Percentiles rank a stretch among this genome's conserved stretches.
Conservation (phyloP, 2,329 filamentous ascomycete species). For the Madurella fahalii region DNA sequence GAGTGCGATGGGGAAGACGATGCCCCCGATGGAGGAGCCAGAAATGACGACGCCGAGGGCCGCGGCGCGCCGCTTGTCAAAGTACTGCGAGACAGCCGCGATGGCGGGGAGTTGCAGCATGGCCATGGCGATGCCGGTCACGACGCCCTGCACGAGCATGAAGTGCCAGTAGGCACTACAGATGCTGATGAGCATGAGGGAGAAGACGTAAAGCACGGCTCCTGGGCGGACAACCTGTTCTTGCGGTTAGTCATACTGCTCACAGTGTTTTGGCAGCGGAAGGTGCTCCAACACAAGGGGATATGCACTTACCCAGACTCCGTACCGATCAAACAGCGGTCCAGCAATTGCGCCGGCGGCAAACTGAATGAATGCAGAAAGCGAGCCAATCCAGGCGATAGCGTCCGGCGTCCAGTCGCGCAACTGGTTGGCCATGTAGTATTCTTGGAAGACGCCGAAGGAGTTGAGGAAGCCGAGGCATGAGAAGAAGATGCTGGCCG, state of each 20-base stretch:
- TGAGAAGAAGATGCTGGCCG: constrained; percentile 35
- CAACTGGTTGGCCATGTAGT: constrained; percentile 39
- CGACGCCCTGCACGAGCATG: constrained; percentile 47
- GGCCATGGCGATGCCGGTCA: constrained; percentile 39
- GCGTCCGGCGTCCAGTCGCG: constrained; percentile 28
- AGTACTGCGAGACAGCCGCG: constrained; percentile 43
- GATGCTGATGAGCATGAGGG: constrained; percentile 41
- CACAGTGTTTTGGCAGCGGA: constrained; percentile 18
- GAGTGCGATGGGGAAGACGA: constrained; percentile 47
- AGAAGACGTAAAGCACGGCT: constrained; percentile 34
- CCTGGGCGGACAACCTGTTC: constrained; percentile 32
- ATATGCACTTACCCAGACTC: constrained; percentile 20
- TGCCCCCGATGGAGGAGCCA: constrained; percentile 48
- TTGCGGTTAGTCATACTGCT: constrained; percentile 50
- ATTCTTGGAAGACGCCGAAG: constrained; percentile 43
- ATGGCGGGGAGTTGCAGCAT: constrained; percentile 44
- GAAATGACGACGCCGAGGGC: constrained; percentile 45
- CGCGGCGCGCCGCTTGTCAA: constrained; percentile 42
- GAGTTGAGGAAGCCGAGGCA: constrained; percentile 41
- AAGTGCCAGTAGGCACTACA: constrained; percentile 49
- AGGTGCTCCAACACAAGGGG: too few relatives aligned
- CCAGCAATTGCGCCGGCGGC: constrained; percentile 33
- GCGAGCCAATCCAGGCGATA: constrained; percentile 42
- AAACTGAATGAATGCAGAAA: constrained; percentile 36
- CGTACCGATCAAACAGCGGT: constrained; percentile 41